Base-by-base conservation (phyloP, 192 early-diverging fungal genomes). In the Gryganskiella cystojenkinii region DNA sequence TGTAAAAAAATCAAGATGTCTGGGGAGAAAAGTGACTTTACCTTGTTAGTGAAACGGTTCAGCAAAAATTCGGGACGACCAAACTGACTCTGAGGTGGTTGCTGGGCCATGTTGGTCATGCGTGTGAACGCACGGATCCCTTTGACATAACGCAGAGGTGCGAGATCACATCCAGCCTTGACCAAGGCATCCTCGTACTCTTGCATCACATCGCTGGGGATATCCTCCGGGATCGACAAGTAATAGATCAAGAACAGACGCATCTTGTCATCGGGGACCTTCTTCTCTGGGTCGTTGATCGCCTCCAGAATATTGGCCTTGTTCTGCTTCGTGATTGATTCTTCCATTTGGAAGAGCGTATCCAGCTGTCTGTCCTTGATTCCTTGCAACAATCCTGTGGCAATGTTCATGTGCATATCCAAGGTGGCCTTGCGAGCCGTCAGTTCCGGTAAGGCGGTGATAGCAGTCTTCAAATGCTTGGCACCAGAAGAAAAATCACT, bases 361-460 rank as follows among this genome's bases (percentile, higher is more conserved):
- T 99, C 97, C 51, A 99, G 78, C 66, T 98, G 93, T 47, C 98
- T 85, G 24, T 96, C 92, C 79, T 96, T 94, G 81, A 99, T 98
- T 24, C 84, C 83, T 25, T 93, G 90, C 17, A 99, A 84, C 67
- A 99, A 75, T 22, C 87, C 82, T 2, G 96, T 99, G 4, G 97
- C 96, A 56, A 99, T 94, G 73, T 95, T 96, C 95, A 98, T 99
- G 73, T 99, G 98, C 94, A 97, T 97, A 75, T 99, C 98, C 27
- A 99, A 82, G 15, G 92, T 90, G 13, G 91, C 85, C 81, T 99
- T 98, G 52, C 96, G 86, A 17, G 95, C 95, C 20, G 96, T 98
- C 59, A 99, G 86, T 73, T 98, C 95, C 1, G 98, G 98, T 6
- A 99, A 81, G n/a, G 91, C 87, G 4, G 90, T 95, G 50, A 99